A percentile compares a stretch with the other conserved stretches of the same genome.
Conservation (phyloP, 2,329 filamentous ascomycete genomes). For the Alternaria arbusti region DNA sequence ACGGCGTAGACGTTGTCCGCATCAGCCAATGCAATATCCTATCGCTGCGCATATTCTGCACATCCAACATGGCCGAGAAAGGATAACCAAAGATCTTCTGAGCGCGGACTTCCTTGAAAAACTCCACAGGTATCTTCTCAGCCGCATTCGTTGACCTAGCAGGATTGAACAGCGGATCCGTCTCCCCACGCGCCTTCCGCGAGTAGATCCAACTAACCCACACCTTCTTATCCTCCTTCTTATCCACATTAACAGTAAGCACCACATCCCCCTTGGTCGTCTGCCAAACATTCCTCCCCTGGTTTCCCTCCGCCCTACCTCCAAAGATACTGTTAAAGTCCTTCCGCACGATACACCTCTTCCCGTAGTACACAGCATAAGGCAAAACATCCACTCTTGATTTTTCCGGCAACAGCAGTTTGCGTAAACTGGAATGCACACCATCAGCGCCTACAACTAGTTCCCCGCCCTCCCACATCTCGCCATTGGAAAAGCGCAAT, state of each 20-base stretch:
- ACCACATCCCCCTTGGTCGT: conserved; percentile 23
- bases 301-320: conserved; percentile 6
- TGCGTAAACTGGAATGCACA: conserved; percentile 45
- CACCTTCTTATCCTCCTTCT: conserved; percentile 26
- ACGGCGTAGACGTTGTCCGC: conserved; percentile 37
- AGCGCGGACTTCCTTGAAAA: conserved; percentile 43
- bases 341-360: conserved; percentile 29
- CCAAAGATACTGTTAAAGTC: conserved; percentile 21
- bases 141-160: conserved; percentile 40
- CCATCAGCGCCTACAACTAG: conserved; percentile 49
- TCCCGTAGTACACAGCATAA: conserved; percentile 46
- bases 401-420: conserved; percentile 25
- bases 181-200: conserved; percentile 31
- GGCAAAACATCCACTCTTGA: conserved; percentile 42
- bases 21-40: conserved; percentile 52
- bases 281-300: conserved; percentile 27
- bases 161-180: conserved; percentile 46
- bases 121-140: conserved; percentile 41
- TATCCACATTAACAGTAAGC: conserved; percentile 44
- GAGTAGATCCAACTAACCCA: conserved; percentile 52
- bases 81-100: conserved; percentile 35
- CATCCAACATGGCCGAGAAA: conserved; percentile 44
- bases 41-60: conserved; percentile 39
- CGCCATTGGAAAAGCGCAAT: conserved; percentile 19
- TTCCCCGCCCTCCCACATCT: conserved; percentile 3